phyloP scores from a whole-genome alignment of 1,284 basidiomycete species.

The Austroboletus olivaceoglutinosus region DNA sequence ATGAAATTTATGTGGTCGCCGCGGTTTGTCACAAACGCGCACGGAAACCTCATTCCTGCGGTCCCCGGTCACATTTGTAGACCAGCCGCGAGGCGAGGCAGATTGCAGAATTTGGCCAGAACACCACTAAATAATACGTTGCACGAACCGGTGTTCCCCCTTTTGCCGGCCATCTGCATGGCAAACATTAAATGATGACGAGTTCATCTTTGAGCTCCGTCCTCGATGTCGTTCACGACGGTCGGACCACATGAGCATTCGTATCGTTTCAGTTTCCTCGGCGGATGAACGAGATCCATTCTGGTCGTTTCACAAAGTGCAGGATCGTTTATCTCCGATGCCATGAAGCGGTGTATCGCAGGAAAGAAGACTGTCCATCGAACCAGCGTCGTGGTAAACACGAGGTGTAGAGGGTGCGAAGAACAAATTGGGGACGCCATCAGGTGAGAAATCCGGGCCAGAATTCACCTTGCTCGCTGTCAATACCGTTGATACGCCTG shows the following conservation, averaged over 20 bases:
- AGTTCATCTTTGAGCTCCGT: conserved; percentile 5
- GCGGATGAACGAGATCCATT: conserved; percentile 23
- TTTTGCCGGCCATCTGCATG: conserved; percentile 13
- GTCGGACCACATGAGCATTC: conserved; percentile 3
- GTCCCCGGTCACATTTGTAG: conserved; percentile 35
- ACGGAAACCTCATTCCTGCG: conserved; percentile 40
- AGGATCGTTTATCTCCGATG: conserved; percentile 33
- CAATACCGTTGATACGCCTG: conserved; percentile 8
- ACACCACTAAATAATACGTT: conserved; percentile 25
- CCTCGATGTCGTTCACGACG: conserved; percentile 4
- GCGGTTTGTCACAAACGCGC: conserved; percentile 35
- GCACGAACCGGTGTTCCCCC: conserved; percentile 14
- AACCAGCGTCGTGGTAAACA: conserved; percentile 35
- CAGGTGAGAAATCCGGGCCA: conserved; percentile 13
- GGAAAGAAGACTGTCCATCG: conserved; percentile 16
- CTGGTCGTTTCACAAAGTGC: conserved; percentile 15
- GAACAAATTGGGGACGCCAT: conserved; percentile 13
- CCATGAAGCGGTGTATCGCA: conserved; percentile 31
- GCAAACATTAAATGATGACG: conserved; percentile 15
- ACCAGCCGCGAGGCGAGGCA: conserved; percentile 39
- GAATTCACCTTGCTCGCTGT: conserved; percentile 14
- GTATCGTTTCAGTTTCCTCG: conserved; percentile 12
- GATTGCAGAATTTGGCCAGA: conserved; percentile 25
- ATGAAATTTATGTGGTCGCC: conserved; percentile 33
- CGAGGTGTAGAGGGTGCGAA: conserved; percentile 25